These are phyloP conservation scores for Geotrichum ghanense DNA, from an alignment of 805 yeast species.

Conservation along the genomic window DNA sequence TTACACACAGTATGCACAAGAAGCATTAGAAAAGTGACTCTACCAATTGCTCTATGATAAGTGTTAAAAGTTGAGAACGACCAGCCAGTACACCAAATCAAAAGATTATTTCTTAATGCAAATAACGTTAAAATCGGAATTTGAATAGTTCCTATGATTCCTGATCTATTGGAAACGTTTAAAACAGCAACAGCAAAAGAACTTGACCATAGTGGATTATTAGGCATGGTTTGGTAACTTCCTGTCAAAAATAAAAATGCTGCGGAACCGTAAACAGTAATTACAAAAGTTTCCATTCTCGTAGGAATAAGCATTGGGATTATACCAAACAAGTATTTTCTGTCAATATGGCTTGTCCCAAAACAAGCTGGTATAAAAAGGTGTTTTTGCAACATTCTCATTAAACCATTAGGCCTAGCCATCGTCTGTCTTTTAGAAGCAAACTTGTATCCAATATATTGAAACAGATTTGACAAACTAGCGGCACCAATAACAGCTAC, in stretches of 20 bases:
- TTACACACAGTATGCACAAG: slow-evolving; percentile 41
- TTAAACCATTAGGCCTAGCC: slow-evolving; percentile 13
- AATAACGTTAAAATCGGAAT: slow-evolving; percentile 44
- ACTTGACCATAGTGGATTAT: slow-evolving; percentile 26
- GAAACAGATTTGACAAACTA: slow-evolving; percentile 7
- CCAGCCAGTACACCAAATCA: slow-evolving; percentile 53
- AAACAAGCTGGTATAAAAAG: slow-evolving; percentile 29
- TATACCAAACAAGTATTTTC: slow-evolving; percentile 15
- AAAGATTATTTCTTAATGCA: slow-evolving; percentile 52
- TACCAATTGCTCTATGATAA: slow-evolving; percentile 47
- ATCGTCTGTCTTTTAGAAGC: slow-evolving; percentile 15
- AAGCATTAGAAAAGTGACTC: slow-evolving; percentile 32
- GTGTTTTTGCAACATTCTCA: slow-evolving; percentile 17
- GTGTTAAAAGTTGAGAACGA: slow-evolving; percentile 40
- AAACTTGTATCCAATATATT: slow-evolving; percentile 12
- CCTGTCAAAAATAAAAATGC: slow-evolving; percentile 22
- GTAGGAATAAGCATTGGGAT: slow-evolving; percentile 34
- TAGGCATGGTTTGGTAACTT: slow-evolving; percentile 23
- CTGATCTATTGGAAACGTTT: slow-evolving; percentile 43
- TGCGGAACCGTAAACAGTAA: slow-evolving; percentile 30
- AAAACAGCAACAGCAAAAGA: slow-evolving; percentile 30
- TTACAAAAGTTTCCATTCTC: slow-evolving; percentile 37
- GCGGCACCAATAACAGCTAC: slow-evolving; percentile 13
- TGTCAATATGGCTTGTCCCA: slow-evolving; percentile 23
- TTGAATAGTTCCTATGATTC: slow-evolving; percentile 36